Conservation (phyloP, 345 rosid species). For the Nephelium lappaceum region DNA sequence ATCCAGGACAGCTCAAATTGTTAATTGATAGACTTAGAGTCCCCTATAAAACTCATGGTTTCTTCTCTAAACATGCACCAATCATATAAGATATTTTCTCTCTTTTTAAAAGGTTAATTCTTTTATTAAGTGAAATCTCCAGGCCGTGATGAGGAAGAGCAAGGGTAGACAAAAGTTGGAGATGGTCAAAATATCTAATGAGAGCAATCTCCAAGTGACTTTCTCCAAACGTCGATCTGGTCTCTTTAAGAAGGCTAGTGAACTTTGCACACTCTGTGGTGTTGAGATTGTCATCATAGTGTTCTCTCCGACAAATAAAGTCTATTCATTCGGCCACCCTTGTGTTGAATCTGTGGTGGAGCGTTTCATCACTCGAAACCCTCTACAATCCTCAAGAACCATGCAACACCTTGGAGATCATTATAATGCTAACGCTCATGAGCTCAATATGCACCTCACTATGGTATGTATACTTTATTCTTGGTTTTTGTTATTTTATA, state of each 20-base stretch:
- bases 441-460: conserved; percentile 53
- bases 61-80: neutral
- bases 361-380: conserved; percentile 26
- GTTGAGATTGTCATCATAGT: conserved; percentile 39
- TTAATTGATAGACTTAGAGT: neutral
- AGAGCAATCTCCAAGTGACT: conserved; percentile 39
- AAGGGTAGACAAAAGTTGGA: conserved; percentile 41
- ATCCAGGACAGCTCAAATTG: conserved; percentile 13
- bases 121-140: no score
- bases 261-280: conserved; percentile 43
- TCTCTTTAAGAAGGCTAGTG: conserved; percentile 47
- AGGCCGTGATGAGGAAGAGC: conserved; percentile 27
- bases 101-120: no score
- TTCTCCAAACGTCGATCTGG: conserved; percentile 43
- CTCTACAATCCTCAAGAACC: conserved; percentile 20
- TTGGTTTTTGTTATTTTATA: no score
- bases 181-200: conserved; percentile 36
- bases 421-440: conserved; percentile 38
- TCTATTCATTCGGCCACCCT: conserved; percentile 45
- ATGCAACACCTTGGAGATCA: conserved; percentile 48
- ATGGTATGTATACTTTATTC: conserved; percentile 23
- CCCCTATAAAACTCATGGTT: conserved; percentile 3
- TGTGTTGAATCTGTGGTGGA: conserved; percentile 15
- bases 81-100: no score
- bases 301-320: conserved; percentile 4